Evolutionary conservation across 2,329 filamentous ascomycete genomes (phyloP).

Genomic region (Paramyrothecium roridum): DNA sequence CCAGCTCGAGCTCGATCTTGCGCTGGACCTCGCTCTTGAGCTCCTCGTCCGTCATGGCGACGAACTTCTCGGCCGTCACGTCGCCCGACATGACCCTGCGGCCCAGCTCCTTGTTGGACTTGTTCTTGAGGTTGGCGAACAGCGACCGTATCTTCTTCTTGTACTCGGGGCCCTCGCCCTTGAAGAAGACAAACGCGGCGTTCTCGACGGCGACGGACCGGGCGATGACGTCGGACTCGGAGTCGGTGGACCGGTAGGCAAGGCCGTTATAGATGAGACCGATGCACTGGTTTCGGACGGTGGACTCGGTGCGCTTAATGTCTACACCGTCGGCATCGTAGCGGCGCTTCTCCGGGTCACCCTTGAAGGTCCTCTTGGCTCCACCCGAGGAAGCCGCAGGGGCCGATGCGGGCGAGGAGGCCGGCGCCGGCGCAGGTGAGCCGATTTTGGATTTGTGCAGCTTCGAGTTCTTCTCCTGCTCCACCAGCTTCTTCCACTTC

Average conservation of each 20-base stretch:
- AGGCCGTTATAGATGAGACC: conserved; percentile 93
- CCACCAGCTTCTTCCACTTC: conserved; percentile 82
- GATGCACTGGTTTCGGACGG: conserved; percentile 77
- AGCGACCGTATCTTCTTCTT: conserved; percentile 86
- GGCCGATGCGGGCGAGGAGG: conserved; percentile 53
- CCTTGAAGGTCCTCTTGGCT: conserved; percentile 49
- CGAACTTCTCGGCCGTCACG: conserved; percentile 70
- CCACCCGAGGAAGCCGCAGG: conserved; percentile 35
- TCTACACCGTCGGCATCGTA: conserved; percentile 80
- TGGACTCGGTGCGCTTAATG: conserved; percentile 69
- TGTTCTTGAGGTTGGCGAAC: conserved; percentile 93
- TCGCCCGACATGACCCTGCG: conserved; percentile 71
- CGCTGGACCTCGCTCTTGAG: conserved; percentile 83
- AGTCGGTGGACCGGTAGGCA: conserved; percentile 65
- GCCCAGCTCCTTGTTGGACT: conserved; percentile 76
- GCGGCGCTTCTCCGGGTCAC: conserved; percentile 74
- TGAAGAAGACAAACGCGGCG: conserved; percentile 68
- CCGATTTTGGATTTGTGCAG: conserved; percentile 37
- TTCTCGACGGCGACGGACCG: conserved; percentile 79
- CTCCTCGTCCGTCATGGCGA: conserved; percentile 84
- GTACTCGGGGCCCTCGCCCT: conserved; percentile 73
- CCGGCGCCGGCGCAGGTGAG: conserved; percentile 39
- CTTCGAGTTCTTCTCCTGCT: conserved; percentile 54
- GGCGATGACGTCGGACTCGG: conserved; percentile 68
- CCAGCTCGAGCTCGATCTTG: conserved; percentile 69